Evolutionary conservation across 306 rosid genomes (phyloP), one percentile per base, ranked within the genome.

Genomic region (Acacia crassicarpa): DNA sequence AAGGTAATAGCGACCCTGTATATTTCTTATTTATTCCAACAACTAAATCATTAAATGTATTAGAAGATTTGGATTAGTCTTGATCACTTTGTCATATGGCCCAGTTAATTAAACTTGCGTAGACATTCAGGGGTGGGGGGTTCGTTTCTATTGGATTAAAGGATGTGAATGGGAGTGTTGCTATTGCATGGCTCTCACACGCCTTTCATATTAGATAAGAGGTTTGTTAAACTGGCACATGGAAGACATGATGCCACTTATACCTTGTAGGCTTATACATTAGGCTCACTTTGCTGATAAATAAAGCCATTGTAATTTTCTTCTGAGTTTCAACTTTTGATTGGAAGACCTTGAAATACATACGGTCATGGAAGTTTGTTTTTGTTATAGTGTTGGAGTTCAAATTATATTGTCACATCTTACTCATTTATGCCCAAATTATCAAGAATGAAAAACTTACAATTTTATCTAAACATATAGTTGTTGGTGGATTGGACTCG

Each of bases 401-500:
- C 41, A 33, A 35, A 49, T 3, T 45, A 22, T 48, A 27, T 61
- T 74, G 66, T 72, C 33, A 19, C 14, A 13, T 59, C 54, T 58
- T 80, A 46, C 32, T 70, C 45, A 43, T 51, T 45, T 53, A 23
- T 80, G 25, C 53, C 72, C 76, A 40, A 71, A 54, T 13, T 35
- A 67, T 61, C 23, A 33, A 72, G 70, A 53, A 72, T 11, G 71
- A 61, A 17, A 32, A 63, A 78, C 82, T 74, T 61, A 77, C 83
- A 51, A 59, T 72, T 23, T 83, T 69, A 30, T 53, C 33, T 49
- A 38, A 78, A 71, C 73, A 27, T 90, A 74, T 86, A 92, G 98
- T 80, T 93, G 51, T 85, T 93, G 82, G 91, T 96, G 76, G 97
- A 96, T 71, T 96, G 98, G 98, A 92, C 97, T 63, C 87, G 91